phyloP scores from a whole-genome alignment of 371 early-diverging fungal genomes.

The Gilbertella persicaria region DNA sequence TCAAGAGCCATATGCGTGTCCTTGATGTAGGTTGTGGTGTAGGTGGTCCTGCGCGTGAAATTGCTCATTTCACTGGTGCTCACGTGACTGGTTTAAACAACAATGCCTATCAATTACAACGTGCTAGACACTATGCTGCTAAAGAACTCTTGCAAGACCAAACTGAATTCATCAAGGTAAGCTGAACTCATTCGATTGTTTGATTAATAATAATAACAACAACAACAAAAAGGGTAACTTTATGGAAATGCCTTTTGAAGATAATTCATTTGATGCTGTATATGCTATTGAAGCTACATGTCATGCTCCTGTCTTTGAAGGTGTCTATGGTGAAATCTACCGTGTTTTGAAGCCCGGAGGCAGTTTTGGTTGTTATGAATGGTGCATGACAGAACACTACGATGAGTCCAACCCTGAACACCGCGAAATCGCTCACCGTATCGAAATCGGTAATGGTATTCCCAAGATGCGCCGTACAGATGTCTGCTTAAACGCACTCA shows the following conservation, averaged over 20 bases:
- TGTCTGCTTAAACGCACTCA: slow-evolving; percentile 74
- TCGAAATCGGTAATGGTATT: slow-evolving; percentile 89
- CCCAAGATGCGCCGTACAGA: slow-evolving; percentile 77
- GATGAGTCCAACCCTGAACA: slow-evolving; percentile 76
- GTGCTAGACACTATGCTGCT: slow-evolving; percentile 74
- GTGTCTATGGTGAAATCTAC: slow-evolving; percentile 87
- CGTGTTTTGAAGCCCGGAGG: slow-evolving; percentile 92
- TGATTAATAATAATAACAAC: not conserved
- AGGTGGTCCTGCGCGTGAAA: slow-evolving; percentile 93
- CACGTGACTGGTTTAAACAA: slow-evolving; percentile 92
- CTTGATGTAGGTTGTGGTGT: slow-evolving; percentile 93
- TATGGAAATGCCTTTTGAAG: slow-evolving; percentile 88
- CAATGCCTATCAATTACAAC: slow-evolving; percentile 91
- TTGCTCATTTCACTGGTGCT: slow-evolving; percentile 86
- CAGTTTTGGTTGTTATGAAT: slow-evolving; percentile 89
- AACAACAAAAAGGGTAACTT: slow-evolving; percentile 75
- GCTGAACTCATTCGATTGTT: not conserved
- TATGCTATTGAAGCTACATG: slow-evolving; percentile 96
- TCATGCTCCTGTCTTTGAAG: slow-evolving; percentile 81
- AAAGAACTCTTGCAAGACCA: slow-evolving; percentile 62
- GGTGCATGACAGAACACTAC: slow-evolving; percentile 86
- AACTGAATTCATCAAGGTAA: slow-evolving; percentile 66
- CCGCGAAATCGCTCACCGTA: slow-evolving; percentile 72
- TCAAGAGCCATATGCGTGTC: slow-evolving; percentile 70
- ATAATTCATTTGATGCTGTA: slow-evolving; percentile 77